These are phyloP conservation scores for Tulasnella sp. DNA, from an alignment of 768 basidiomycete genomes.

Conservation along the genomic window DNA sequence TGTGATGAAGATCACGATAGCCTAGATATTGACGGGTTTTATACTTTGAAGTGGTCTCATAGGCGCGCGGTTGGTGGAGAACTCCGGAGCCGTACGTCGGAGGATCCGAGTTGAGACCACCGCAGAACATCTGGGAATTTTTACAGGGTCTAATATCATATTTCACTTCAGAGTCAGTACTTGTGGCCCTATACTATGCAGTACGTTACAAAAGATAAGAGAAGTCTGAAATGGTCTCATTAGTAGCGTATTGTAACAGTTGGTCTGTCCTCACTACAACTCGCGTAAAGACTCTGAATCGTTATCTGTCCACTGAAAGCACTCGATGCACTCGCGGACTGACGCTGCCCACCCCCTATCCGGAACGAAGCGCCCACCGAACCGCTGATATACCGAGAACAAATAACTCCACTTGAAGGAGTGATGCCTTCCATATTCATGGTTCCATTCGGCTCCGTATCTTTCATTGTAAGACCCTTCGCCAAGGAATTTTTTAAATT, in stretches of 20 bases:
- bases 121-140: not conserved
- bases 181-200: not conserved
- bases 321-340: not conserved
- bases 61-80: not conserved
- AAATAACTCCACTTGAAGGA: not conserved
- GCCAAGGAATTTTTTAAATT: not conserved
- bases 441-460: not conserved
- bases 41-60: not conserved
- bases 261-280: not conserved
- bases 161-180: not conserved
- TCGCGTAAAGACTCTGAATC: not conserved
- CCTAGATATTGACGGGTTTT: not conserved
- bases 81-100: not conserved
- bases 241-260: not conserved
- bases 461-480: not conserved
- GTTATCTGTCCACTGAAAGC: not conserved
- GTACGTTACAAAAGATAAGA: not conserved
- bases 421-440: not conserved
- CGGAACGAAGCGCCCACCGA: not conserved
- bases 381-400: not conserved
- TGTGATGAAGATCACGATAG: not conserved
- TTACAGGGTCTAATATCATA: not conserved
- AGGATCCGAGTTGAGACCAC: too few species aligned
- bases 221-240: not conserved
- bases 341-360: not conserved